A percentile compares a stretch with the other conserved stretches of the same genome.
phyloP scores from a whole-genome alignment of 176 grass and related monocot genomes.

The Echinochloa phyllopogon region DNA sequence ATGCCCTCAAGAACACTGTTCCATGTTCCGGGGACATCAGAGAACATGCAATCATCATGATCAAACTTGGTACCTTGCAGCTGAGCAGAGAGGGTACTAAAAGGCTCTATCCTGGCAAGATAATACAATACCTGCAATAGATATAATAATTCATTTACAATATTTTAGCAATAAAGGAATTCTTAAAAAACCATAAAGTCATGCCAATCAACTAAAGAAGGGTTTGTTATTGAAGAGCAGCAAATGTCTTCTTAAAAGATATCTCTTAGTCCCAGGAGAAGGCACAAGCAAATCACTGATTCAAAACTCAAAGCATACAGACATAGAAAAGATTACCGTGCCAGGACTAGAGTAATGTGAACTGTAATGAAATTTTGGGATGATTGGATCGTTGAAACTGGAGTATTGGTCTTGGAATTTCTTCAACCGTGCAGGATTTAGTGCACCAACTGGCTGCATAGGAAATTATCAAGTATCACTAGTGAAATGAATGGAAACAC shows the following conservation, averaged over 20 bases:
- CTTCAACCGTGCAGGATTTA: conserved; percentile 81
- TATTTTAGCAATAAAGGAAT: conserved; percentile 27
- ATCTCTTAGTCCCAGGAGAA: conserved; percentile 30
- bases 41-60: conserved; percentile 43
- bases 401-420: conserved; percentile 94
- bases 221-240: conserved; percentile 8
- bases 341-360: conserved; percentile 92
- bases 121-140: conserved; percentile 59
- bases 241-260: conserved; percentile 10
- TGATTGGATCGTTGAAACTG: conserved; percentile 78
- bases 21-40: conserved; percentile 53
- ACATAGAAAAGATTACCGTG: conserved; percentile 43
- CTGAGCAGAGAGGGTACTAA: conserved; percentile 46
- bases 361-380: conserved; percentile 92
- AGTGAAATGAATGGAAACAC: conserved; percentile 36
- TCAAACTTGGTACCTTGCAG: conserved; percentile 40
- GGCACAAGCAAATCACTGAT: conserved; percentile 36
- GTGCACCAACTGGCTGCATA: conserved; percentile 93
- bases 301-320: conserved; percentile 36
- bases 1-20: conserved; percentile 52
- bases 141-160: conserved; percentile 28
- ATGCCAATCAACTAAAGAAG: conserved; percentile 22
- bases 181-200: conserved; percentile 15
- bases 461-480: conserved; percentile 43
- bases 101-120: conserved; percentile 64